Evolutionary conservation across 2,329 filamentous ascomycete genomes (phyloP).

Genomic region (Colletotrichum sp.): DNA sequence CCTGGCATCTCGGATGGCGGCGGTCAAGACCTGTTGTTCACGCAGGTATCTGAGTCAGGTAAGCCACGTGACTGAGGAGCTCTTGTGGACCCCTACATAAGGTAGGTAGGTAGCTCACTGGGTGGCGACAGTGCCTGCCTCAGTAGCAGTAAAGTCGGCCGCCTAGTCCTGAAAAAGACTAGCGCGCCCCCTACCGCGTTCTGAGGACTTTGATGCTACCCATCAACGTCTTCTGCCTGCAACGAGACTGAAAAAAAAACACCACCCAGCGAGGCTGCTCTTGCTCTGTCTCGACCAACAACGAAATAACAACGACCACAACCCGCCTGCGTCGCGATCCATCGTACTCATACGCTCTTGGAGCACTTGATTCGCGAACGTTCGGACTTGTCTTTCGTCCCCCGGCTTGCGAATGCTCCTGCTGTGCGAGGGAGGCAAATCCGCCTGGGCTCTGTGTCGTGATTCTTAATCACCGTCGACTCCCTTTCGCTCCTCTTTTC

Average conservation of each 20-base stretch:
- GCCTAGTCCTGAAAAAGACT: not conserved
- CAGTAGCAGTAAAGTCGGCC: not conserved
- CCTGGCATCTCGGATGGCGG: not conserved
- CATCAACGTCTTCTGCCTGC: not conserved
- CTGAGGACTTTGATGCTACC: not conserved
- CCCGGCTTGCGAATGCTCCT: not conserved
- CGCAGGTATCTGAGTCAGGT: not conserved
- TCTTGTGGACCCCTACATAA: not conserved
- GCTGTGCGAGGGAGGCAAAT: conserved; percentile 13
- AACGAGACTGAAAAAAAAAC: not conserved
- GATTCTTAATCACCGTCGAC: conserved; percentile 12
- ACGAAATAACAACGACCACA: not conserved
- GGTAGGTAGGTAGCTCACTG: not conserved
- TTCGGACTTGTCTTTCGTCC: not conserved
- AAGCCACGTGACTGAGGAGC: not conserved
- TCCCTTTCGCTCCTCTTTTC: not conserved
- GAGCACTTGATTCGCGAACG: not conserved
- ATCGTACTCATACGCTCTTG: not conserved
- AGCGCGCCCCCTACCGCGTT: conserved; percentile 4
- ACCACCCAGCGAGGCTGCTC: not conserved
- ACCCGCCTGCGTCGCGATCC: not conserved
- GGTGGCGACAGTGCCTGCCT: not conserved
- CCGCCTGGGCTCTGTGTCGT: conserved; percentile 16
- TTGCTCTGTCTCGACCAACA: not conserved
- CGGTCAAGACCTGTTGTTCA: not conserved